Evolutionary conservation across 208 protist species (phyloP).

Genomic region (Trypanosoma conorhini): DNA sequence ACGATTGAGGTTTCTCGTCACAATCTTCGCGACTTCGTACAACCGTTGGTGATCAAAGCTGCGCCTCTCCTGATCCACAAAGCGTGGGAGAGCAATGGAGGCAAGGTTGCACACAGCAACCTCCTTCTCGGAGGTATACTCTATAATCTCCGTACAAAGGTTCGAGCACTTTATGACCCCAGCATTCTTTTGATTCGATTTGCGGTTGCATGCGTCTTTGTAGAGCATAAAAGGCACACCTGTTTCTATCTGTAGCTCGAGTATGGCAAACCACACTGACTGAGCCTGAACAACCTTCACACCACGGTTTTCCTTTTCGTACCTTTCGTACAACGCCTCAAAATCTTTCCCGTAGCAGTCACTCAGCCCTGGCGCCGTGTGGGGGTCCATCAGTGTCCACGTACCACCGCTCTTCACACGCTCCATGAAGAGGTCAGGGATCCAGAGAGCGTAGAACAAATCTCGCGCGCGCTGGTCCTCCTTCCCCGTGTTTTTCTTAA

Average conservation of each 20-base stretch:
- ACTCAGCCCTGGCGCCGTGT: constrained; percentile 94
- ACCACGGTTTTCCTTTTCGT: constrained; percentile 92
- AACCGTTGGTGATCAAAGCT: constrained; percentile 92
- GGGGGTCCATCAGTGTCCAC: constrained; percentile 99
- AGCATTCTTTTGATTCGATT: constrained; percentile 99
- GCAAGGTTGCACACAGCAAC: constrained; percentile 99
- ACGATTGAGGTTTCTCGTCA: constrained; percentile 97
- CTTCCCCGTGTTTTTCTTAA: constrained; percentile 98
- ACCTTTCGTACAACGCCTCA: constrained; percentile 92
- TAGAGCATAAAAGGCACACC: constrained; percentile 99
- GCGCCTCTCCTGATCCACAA: constrained; percentile 77
- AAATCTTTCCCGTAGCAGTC: constrained; percentile 97
- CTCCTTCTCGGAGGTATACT: constrained; percentile 98
- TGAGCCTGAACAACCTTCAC: constrained; percentile 94
- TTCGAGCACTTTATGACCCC: constrained; percentile 99
- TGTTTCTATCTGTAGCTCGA: constrained; percentile 99
- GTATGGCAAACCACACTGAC: constrained; percentile 98
- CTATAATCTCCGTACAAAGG: constrained; percentile 99
- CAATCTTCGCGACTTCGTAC: constrained; percentile 90
- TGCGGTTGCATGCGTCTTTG: constrained; percentile 99
- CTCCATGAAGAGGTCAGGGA: constrained; percentile 99
- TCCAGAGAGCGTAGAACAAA: constrained; percentile 99
- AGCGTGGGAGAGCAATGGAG: constrained; percentile 98
- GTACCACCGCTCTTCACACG: constrained; percentile 94
- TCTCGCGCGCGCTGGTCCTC: constrained; percentile 98